Percentiles rank a stretch among this genome's conserved stretches.
Conservation (phyloP, 106 monocot genomes). For the Gastrodia elata region DNA sequence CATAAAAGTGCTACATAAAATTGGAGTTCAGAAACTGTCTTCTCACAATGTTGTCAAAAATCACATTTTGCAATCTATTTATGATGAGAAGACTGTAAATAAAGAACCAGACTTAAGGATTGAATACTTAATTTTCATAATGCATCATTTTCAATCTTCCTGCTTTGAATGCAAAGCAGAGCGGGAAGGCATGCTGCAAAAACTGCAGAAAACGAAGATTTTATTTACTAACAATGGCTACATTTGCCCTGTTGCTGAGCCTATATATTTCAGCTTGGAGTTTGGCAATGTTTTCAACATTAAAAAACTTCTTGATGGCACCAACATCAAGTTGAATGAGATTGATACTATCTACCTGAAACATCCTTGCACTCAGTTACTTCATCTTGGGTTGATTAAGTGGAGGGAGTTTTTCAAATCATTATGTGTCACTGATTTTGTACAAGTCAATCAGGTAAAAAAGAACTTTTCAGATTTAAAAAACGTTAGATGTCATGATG, state of each 20-base stretch:
- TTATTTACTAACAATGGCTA: slow-evolving; percentile 49
- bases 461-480: slow-evolving; percentile 23
- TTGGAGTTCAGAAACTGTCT: slow-evolving; percentile 43
- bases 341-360: slow-evolving; percentile 38
- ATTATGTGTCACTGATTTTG: slow-evolving; percentile 57
- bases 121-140: slow-evolving; percentile 49
- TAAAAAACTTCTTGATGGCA: slow-evolving; percentile 21
- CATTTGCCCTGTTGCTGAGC: slow-evolving; percentile 31
- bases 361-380: slow-evolving; percentile 25
- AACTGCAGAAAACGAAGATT: slow-evolving; percentile 14
- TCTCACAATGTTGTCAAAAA: slow-evolving; percentile 45
- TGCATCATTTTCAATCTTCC: slow-evolving; percentile 45
- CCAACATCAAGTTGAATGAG: slow-evolving; percentile 32
- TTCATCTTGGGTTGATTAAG: slow-evolving; percentile 8
- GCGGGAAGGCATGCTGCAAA: slow-evolving; percentile 25
- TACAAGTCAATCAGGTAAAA: slow-evolving; percentile 32
- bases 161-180: slow-evolving; percentile 29
- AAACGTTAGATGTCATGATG: slow-evolving; percentile 1
- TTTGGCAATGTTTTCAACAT: slow-evolving; percentile 37
- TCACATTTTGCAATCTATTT: slow-evolving; percentile 36
- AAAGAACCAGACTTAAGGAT: slow-evolving; percentile 20
- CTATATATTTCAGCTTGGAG: slow-evolving; percentile 45
- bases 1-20: slow-evolving; percentile 22
- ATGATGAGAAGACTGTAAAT: slow-evolving; percentile 6
- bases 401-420: slow-evolving; percentile 51